Percentiles rank a stretch among this genome's conserved stretches.
These are phyloP conservation scores for Catharanthus roseus DNA, from an alignment of 257 asterid species.

Conservation along the genomic window DNA sequence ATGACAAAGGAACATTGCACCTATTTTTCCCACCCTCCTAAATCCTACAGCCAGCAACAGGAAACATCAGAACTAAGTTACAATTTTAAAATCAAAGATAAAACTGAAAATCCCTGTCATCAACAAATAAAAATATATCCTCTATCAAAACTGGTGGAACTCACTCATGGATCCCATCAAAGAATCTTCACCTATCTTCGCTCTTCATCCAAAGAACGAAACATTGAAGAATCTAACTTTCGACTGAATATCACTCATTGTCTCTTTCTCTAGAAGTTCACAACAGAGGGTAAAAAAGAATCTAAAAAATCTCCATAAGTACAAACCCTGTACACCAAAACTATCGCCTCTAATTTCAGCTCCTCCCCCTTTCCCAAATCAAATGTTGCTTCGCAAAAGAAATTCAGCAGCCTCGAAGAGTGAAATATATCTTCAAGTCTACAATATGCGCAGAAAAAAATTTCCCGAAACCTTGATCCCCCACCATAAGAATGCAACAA, in stretches of 20 bases:
- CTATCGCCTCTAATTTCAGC: slow-evolving; percentile 9
- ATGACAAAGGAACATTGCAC: background rate
- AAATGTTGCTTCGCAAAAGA: slow-evolving; percentile 2
- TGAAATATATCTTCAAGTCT: slow-evolving; percentile 25
- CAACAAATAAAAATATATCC: background rate
- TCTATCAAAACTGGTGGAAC: slow-evolving; percentile 22
- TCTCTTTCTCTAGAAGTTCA: slow-evolving; percentile 8
- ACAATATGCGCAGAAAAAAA: background rate
- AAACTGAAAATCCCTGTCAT: background rate
- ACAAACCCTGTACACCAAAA: slow-evolving; percentile 28
- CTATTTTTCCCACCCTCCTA: background rate
- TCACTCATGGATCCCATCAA: slow-evolving; percentile 8
- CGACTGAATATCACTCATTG: background rate
- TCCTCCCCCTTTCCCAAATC: slow-evolving; percentile 11
- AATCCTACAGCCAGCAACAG: background rate
- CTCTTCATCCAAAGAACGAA: slow-evolving; percentile 12
- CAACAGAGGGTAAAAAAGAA: slow-evolving; percentile 10
- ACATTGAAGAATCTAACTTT: slow-evolving; percentile 8
- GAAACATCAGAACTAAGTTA: background rate
- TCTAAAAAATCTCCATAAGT: slow-evolving; percentile 11
- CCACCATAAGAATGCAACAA: background rate
- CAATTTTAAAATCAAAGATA: background rate
- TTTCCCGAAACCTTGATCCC: slow-evolving; percentile 4
- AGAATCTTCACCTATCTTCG: slow-evolving; percentile 3
- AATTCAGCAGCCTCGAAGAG: slow-evolving; percentile 14